Evolutionary conservation across 2,329 filamentous ascomycete genomes (phyloP).

Genomic region (Aspergillus sp.): DNA sequence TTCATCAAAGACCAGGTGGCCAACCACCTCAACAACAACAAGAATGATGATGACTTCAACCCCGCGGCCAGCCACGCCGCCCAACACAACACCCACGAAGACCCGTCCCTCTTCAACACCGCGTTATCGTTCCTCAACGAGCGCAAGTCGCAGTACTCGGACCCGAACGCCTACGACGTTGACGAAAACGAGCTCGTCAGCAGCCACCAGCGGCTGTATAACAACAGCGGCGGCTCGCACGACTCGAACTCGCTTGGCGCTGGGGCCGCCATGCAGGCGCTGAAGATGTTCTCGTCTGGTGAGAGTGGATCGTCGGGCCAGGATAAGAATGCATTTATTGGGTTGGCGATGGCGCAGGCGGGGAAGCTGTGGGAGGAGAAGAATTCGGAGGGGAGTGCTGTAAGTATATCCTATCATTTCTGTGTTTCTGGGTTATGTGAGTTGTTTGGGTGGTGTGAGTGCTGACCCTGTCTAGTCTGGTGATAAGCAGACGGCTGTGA

Average conservation of each 20-base stretch:
- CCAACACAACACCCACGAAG: constrained; percentile 52
- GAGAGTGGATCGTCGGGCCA: constrained; percentile 25
- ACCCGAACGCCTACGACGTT: constrained; percentile 50
- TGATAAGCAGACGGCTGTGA: constrained; percentile 77
- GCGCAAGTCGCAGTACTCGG: constrained; percentile 50
- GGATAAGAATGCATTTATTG: constrained; percentile 76
- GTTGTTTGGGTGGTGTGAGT: neutral
- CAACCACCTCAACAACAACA: neutral
- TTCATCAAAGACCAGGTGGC: constrained; percentile 12
- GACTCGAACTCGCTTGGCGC: constrained; percentile 40
- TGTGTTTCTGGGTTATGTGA: constrained; percentile 5
- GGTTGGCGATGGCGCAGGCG: constrained; percentile 83
- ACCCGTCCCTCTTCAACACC: constrained; percentile 54
- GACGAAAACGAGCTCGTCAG: constrained; percentile 66
- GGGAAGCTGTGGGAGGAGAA: constrained; percentile 71
- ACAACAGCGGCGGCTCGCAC: constrained; percentile 42
- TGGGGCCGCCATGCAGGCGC: constrained; percentile 55
- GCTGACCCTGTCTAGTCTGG: constrained; percentile 42
- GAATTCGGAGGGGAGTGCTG: constrained; percentile 53
- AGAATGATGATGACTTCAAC: constrained; percentile 3
- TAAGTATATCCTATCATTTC: constrained; percentile 28
- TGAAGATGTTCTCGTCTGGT: constrained; percentile 71
- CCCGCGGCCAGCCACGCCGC: constrained; percentile 48
- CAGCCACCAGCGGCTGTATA: constrained; percentile 74
- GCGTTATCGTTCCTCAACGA: constrained; percentile 53